Conservation (phyloP, 1,284 basidiomycete genomes). For the Cutaneotrichosporon cutaneum region DNA sequence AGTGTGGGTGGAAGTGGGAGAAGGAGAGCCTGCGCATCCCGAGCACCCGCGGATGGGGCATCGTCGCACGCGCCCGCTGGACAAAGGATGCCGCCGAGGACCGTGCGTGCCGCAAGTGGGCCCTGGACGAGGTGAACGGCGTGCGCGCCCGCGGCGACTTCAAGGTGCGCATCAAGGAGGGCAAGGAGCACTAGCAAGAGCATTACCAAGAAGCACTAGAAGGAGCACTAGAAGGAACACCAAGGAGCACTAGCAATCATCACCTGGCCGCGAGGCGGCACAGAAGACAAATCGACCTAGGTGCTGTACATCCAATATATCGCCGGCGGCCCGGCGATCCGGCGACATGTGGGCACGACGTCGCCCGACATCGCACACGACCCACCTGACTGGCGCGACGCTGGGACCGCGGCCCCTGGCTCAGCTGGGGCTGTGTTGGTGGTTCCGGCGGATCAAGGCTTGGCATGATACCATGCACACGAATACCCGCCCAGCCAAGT, state of each 20-base stretch:
- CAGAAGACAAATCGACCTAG: no score
- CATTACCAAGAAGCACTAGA: no score
- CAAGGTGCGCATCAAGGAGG: constrained; percentile 48
- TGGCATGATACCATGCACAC: not conserved
- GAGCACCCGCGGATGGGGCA: constrained; percentile 51
- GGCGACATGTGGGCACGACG: not conserved
- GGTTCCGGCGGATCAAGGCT: not conserved
- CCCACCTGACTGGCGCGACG: not conserved
- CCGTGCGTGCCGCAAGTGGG: constrained; percentile 41
- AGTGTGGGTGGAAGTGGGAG: constrained; percentile 83
- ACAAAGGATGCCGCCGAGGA: constrained; percentile 26
- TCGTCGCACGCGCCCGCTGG: constrained; percentile 37
- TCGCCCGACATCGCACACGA: not conserved
- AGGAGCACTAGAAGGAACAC: no score
- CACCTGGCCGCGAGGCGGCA: no score
- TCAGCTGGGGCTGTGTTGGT: not conserved
- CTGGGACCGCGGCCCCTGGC: not conserved
- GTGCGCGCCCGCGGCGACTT: constrained; percentile 45
- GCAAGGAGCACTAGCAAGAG: constrained; percentile 38
- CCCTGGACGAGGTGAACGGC: constrained; percentile 40
- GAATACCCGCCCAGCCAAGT: not conserved
- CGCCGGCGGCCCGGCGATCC: no score
- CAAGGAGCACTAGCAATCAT: no score
- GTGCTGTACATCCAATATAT: no score
- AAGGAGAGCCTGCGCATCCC: constrained; percentile 84